Evolutionary conservation across 805 yeast species (phyloP), one percentile per base, ranked within the genome.

Genomic region (Vanderwaltozyma tropicalis): DNA sequence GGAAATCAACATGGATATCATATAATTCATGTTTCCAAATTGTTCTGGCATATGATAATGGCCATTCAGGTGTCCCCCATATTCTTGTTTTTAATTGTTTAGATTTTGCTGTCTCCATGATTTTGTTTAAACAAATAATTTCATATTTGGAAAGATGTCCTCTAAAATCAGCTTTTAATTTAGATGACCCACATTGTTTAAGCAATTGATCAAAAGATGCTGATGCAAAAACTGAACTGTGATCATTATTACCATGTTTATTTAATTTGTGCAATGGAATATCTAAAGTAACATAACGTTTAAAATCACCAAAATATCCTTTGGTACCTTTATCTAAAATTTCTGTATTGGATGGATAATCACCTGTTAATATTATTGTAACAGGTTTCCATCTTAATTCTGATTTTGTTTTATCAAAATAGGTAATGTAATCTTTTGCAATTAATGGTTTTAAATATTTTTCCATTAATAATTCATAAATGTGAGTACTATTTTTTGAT

Each of bases 61-160:
- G 87, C 86, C 86, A 80, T 36, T 64, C 64, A 1, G 84, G 78
- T 8, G 76, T 76, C 15, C 78, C 87, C 88, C 88, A 81, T 22
- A 80, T 62, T 39, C 89, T 62, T 0, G 84, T 72, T 45, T 68
- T 65, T 29, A 80, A 48, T 11, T 74, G 73, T 34, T 59, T 41
- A 2, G 55, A 49, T 46, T 78, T 84, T 2, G 83, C 78, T 13
- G 41, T 38, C 3, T 42, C 39, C 13, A 59, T 43, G 16, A 73
- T 54, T 20, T 44, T 45, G 8, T 31, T 40, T 13, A 48, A 40
- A 41, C 57, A 55, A 2, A 37, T 35, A 5, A 47, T 33, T 26
- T 47, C 48, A 5, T 42, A 39, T 8, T 29, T 33, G n/a, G 34
- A 17, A 19, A 48, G 26, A 27, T 32, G 45, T n/a, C 47, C 42